These are phyloP conservation scores for Nannochloropsis granulata DNA, from an alignment of 108 stramenopile species.

Conservation along the genomic window DNA sequence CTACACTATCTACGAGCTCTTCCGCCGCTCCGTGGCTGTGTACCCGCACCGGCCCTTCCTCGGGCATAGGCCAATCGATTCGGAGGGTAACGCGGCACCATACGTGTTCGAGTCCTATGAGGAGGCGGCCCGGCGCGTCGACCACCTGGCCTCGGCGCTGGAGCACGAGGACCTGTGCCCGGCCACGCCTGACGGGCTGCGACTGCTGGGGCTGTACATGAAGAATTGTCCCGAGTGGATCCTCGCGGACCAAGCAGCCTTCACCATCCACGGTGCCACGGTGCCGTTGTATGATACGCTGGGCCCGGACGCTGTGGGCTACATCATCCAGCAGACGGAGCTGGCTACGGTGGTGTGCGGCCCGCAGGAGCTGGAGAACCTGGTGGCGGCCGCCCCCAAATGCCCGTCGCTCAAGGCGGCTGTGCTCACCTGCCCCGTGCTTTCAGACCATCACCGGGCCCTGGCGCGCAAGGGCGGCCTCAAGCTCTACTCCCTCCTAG, in stretches of 20 bases:
- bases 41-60: constrained; percentile 27
- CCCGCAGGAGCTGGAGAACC: constrained; percentile 45
- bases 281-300: constrained; percentile 90
- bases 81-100: constrained; percentile 21
- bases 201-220: constrained; percentile 62
- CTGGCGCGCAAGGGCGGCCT: neutral
- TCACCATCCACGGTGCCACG: constrained; percentile 52
- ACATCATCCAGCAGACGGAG: constrained; percentile 66
- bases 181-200: constrained; percentile 28
- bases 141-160: constrained; percentile 31
- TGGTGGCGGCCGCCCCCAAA: constrained; percentile 40
- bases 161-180: constrained; percentile 28
- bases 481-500: constrained; percentile 10
- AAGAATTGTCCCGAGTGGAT: constrained; percentile 87
- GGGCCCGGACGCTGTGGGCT: constrained; percentile 67
- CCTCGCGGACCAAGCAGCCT: constrained; percentile 57
- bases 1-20: constrained; percentile 21
- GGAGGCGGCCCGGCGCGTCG: constrained; percentile 20
- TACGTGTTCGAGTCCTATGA: constrained; percentile 29
- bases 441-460: neutral
- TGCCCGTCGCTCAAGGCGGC: constrained; percentile 8
- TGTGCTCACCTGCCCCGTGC: neutral
- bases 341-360: constrained; percentile 60
- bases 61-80: constrained; percentile 15
- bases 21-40: constrained; percentile 10